Percentiles rank a stretch among this genome's conserved stretches.
Evolutionary conservation across 2,329 filamentous ascomycete species (phyloP).

Genomic region (Botrytis fabae): DNA sequence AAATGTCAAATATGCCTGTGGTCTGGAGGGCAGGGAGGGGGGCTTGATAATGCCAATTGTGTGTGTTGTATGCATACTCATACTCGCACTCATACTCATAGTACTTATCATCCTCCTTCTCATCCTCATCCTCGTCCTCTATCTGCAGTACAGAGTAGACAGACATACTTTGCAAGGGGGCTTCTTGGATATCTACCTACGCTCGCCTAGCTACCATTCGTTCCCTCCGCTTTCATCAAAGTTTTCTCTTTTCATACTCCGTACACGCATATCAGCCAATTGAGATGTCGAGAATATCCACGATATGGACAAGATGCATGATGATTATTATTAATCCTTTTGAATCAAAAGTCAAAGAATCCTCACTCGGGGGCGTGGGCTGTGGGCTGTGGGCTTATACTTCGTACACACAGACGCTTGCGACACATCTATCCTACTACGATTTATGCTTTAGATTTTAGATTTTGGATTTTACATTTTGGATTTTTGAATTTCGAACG

Average conservation of each 20-base stretch:
- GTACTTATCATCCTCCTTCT: neutral
- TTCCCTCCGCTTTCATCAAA: neutral
- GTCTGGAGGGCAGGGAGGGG: neutral
- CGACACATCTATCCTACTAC: neutral
- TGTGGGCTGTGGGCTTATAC: neutral
- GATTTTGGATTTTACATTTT: neutral
- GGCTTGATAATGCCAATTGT: neutral
- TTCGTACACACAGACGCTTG: slow-evolving; percentile 10
- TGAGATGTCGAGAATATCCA: neutral
- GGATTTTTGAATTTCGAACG: neutral
- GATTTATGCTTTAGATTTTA: slow-evolving; percentile 13
- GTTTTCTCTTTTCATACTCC: neutral
- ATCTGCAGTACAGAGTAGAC: neutral
- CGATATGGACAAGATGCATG: neutral
- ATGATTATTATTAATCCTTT: neutral
- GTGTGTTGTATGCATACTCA: neutral
- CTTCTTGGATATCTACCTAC: slow-evolving; percentile 1
- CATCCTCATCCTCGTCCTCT: neutral
- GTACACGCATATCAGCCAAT: slow-evolving; percentile 13
- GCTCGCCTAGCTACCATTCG: neutral
- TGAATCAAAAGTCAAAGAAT: slow-evolving; percentile 14
- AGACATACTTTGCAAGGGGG: neutral
- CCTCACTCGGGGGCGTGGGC: slow-evolving; percentile 6
- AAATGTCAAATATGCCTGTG: neutral
- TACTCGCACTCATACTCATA: no score